Evolutionary conservation across 164 flowering plant species (phyloP), one percentile per base, ranked within the genome.

Genomic region (Cinnamomum micranthum): DNA sequence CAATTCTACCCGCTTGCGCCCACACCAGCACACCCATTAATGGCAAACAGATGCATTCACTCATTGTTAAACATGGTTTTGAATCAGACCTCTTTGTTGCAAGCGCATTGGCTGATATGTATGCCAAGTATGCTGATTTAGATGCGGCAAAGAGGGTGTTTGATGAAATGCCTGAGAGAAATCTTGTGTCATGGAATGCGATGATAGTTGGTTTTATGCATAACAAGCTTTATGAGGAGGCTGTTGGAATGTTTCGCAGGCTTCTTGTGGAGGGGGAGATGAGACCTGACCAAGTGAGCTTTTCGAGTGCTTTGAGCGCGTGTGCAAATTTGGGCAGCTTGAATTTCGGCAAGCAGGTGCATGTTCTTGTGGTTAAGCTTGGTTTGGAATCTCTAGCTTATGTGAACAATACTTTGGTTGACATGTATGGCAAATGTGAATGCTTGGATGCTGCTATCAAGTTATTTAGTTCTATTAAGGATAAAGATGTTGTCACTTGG

Each of bases 121-220:
- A 90, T 65, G 82, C 86, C 0, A 90, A 86, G 74, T 87, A 86
- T 69, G 68, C 55, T 1, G 71, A 80, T 22, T 70, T 88, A 80
- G 77, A 3, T 0, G 78, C 65, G 0, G 92, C 89, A 0, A 60
- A 70, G 79, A 83, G 31, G 50, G 81, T 86, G 87, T 89, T 88
- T 73, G 90, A 76, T 73, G 87, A 86, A 83, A 87, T 89, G 90
- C 85, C 88, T 72, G 84, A 83, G 11, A 82, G 86, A 72, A 89
- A 83, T 69, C 77, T 87, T 41, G 91, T 88, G 74, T 81, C 91
- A 35, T 91, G 93, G 93, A 88, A 88, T 68, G 75, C 92, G 3
- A 77, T 90, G 87, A 82, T 90, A 50, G 88, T 81, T 31, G 92
- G 92, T 28, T 85, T 76, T 50, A 67, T 83, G 75, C 81, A 80